phyloP scores from a whole-genome alignment of 805 yeast species.

The Clavispora carvajalis region DNA sequence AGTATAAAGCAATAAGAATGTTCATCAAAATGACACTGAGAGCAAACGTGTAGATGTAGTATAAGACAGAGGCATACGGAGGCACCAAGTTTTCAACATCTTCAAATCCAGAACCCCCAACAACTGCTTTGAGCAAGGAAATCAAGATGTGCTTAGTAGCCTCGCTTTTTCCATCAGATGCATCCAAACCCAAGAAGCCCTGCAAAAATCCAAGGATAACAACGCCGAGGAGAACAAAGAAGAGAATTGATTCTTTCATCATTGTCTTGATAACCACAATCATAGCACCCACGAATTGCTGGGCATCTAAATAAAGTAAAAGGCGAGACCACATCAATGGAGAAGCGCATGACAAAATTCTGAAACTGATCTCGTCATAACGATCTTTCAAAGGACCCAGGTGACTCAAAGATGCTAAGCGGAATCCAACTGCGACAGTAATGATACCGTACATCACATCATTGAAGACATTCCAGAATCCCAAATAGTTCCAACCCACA shows the following conservation, averaged over 20 bases:
- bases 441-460: conserved; percentile 61
- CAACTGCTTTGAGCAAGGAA: conserved; percentile 63
- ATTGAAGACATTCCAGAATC: conserved; percentile 77
- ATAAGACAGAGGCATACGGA: conserved; percentile 79
- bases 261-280: conserved; percentile 76
- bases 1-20: conserved; percentile 77
- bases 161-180: conserved; percentile 79
- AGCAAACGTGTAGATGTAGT: conserved; percentile 71
- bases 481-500: conserved; percentile 65
- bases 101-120: conserved; percentile 69
- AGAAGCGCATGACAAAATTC: conserved; percentile 72
- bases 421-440: conserved; percentile 46
- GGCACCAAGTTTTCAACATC: conserved; percentile 70
- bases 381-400: conserved; percentile 18
- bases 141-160: conserved; percentile 60
- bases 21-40: conserved; percentile 73
- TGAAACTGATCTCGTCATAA: conserved; percentile 56
- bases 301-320: conserved; percentile 70
- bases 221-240: conserved; percentile 66
- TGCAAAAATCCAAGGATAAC: conserved; percentile 79
- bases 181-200: conserved; percentile 82
- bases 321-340: conserved; percentile 85
- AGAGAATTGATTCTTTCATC: conserved; percentile 83
- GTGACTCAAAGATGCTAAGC: conserved; percentile 38
- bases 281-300: conserved; percentile 82